Percentiles rank a stretch among this genome's conserved stretches.
Conservation (phyloP, 202 grass and related monocot genomes). For the Miscanthus sacchariflorus region DNA sequence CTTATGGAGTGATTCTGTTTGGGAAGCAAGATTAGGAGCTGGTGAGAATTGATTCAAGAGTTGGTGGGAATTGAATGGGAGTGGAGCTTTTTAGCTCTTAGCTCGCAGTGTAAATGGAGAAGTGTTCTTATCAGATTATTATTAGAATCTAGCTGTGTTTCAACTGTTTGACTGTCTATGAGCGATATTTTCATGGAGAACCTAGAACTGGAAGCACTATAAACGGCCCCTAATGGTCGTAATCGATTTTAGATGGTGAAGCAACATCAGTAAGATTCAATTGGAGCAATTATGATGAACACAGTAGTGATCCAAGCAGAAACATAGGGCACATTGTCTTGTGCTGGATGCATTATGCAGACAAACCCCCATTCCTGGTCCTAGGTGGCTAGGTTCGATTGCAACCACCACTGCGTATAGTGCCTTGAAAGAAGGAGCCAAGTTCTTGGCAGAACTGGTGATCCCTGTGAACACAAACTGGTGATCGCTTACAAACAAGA, state of each 20-base stretch:
- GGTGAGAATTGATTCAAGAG: no score
- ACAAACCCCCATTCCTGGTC: not conserved
- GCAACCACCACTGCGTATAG: not conserved
- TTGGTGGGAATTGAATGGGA: no score
- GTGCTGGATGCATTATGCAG: constrained; percentile 4
- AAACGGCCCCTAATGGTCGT: not conserved
- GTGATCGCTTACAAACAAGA: not conserved
- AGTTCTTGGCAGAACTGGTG: not conserved
- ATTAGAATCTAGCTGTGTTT: no score
- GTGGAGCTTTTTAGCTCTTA: no score
- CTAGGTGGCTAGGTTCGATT: not conserved
- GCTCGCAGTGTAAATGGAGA: no score
- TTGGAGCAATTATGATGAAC: not conserved
- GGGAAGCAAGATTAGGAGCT: no score
- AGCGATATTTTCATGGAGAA: no score
- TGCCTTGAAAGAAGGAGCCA: not conserved
- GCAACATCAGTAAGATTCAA: not conserved
- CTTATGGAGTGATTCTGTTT: no score
- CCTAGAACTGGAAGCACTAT: no score
- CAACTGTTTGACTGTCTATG: no score
- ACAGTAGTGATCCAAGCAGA: not conserved
- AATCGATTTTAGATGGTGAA: not conserved
- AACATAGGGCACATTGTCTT: not conserved
- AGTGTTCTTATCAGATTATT: no score
- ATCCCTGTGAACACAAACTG: not conserved